phyloP scores from a whole-genome alignment of 805 yeast genomes.

The Yarrowia yakushimensis region DNA sequence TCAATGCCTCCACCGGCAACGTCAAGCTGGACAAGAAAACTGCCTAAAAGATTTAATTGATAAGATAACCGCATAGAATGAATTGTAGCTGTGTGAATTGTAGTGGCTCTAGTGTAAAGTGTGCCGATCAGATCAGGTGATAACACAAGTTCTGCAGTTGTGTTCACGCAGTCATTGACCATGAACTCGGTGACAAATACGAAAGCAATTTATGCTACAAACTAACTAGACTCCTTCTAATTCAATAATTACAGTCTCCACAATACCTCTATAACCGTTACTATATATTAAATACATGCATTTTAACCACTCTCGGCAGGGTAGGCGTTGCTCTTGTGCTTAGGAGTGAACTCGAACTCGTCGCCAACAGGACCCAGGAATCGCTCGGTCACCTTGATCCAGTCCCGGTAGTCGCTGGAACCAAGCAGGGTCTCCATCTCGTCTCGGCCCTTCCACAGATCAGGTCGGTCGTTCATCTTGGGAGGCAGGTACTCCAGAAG shows the following conservation, averaged over 20 bases:
- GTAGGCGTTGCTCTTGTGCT: slow-evolving; percentile 89
- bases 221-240: too few relatives aligned
- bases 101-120: too few relatives aligned
- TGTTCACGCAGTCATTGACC: too few relatives aligned
- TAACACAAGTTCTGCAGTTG: too few relatives aligned
- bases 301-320: slow-evolving; percentile 18
- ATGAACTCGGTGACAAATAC: too few relatives aligned
- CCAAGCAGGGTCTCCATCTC: slow-evolving; percentile 89
- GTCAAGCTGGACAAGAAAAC: slow-evolving; percentile 35
- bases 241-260: neutral
- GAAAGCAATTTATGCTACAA: too few relatives aligned
- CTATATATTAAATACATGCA: neutral
- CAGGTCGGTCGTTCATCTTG: slow-evolving; percentile 88
- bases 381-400: slow-evolving; percentile 96
- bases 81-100: too few relatives aligned
- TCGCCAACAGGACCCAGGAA: slow-evolving; percentile 83
- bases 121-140: too few relatives aligned
- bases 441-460: slow-evolving; percentile 86
- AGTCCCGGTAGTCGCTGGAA: slow-evolving; percentile 79
- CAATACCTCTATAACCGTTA: neutral
- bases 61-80: too few relatives aligned
- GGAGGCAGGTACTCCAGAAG: slow-evolving; percentile 86
- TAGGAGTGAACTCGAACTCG: slow-evolving; percentile 77
- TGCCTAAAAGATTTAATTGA: slow-evolving; percentile 28
- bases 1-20: slow-evolving; percentile 34